Percentiles rank a stretch among this genome's conserved stretches.
Conservation (phyloP, 371 early-diverging fungal species). For the Lichtheimia ornata region DNA sequence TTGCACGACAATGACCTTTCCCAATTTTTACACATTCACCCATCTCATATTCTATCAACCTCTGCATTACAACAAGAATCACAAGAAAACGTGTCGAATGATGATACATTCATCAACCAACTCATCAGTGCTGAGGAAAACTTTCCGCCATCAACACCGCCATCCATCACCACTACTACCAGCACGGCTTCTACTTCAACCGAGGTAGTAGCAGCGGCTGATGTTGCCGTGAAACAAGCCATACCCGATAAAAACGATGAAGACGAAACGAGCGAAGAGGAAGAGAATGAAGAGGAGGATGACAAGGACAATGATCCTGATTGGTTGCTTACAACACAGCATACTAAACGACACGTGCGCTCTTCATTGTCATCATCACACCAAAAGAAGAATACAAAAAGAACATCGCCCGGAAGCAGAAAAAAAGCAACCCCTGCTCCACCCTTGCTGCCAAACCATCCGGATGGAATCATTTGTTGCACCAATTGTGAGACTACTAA, state of each 20-base stretch:
- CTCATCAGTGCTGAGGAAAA: too few species aligned
- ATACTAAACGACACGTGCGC: background rate
- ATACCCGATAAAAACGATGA: background rate
- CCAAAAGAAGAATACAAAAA: background rate
- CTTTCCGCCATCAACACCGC: too few species aligned
- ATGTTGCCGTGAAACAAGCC: too few species aligned
- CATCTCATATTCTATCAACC: constrained; percentile 5
- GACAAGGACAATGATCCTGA: constrained; percentile 7
- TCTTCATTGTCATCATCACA: background rate
- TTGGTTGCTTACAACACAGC: background rate
- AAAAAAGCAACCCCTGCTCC: background rate
- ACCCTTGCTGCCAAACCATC: constrained; percentile 7
- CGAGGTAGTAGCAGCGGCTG: too few species aligned
- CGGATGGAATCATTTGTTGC: constrained; percentile 53
- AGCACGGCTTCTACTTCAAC: too few species aligned
- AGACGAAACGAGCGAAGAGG: background rate
- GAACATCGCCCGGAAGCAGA: background rate
- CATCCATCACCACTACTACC: too few species aligned
- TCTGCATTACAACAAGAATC: background rate
- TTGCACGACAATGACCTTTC: too few species aligned
- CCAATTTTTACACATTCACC: constrained; percentile 7
- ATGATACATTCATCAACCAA: too few species aligned
- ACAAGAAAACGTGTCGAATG: too few species aligned
- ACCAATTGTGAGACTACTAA: constrained; percentile 88
- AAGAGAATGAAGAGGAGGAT: constrained; percentile 1